Evolutionary conservation across 495 filamentous ascomycete species (phyloP), one percentile per base, ranked within the genome.

Genomic region (Gamarada debralockiae): DNA sequence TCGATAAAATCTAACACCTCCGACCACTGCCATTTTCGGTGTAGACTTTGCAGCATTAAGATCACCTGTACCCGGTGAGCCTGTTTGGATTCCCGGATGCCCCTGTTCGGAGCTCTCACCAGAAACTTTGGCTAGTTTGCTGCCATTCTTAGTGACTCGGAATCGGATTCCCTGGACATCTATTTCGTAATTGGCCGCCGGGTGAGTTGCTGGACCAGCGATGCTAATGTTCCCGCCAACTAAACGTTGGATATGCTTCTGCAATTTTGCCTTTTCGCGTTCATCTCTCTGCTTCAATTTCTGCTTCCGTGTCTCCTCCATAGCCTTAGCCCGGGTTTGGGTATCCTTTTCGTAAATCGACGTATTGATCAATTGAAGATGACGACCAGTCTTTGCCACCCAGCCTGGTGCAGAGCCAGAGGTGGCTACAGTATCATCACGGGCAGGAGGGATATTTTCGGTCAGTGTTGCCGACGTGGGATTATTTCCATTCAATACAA

Each of bases 341-440:
- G 76, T 74, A 49, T 88, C 82, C 67, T 88, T 84, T 59, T 95
- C 85, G 68, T 88, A 95, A 13, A 95, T 78, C 2, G 83, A 77
- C 15, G 84, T 77, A 63, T 95, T 96, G 69, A 97, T 96, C 42
- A 96, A 69, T 67, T 96, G 91, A 69, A 92, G 80, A 58, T 95
- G 90, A 47, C 90, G 86, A 57, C 91, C 90, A 48, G 74, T 83
- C 64, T 86, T 92, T 18, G 85, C 77, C 25, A 95, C 81, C 86
- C 89, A 95, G 10, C 80, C 61, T 21, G 24, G 44, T 7, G 24
- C 24, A 33, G 25, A 4, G 24, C 52, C 38, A 2, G 17, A 4
- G 15, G 54, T 21, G 3, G 20, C 9, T 31, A 13, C 20, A 23
- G 17, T 23, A 10, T 45, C 38, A 71, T 43, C 21, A 7, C 21